Conservation (phyloP, 371 early-diverging fungal species). For the Dinochytrium kinnereticum region DNA sequence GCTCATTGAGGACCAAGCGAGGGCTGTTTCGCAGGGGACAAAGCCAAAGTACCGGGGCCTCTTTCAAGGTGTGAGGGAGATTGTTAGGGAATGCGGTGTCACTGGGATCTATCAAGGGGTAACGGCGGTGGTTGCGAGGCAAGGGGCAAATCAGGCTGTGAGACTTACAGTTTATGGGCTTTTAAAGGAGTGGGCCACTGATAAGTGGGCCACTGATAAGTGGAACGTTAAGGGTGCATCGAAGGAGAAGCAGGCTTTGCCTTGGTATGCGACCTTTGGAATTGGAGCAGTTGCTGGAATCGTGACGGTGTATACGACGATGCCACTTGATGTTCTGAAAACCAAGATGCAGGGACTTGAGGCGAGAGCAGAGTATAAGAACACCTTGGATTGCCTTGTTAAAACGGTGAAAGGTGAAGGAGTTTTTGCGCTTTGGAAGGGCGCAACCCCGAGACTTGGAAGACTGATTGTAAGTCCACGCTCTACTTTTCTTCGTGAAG, state of each 20-base stretch:
- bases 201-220: too few relatives aligned
- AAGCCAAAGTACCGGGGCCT: slow-evolving; percentile 79
- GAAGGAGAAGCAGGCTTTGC: slow-evolving; percentile 11
- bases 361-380: slow-evolving; percentile 70
- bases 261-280: slow-evolving; percentile 13
- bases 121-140: slow-evolving; percentile 87
- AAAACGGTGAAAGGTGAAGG: slow-evolving; percentile 78
- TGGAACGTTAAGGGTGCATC: slow-evolving; percentile 18
- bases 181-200: slow-evolving; percentile 69
- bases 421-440: slow-evolving; percentile 84
- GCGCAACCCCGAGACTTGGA: slow-evolving; percentile 88
- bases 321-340: slow-evolving; percentile 95
- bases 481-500: slow-evolving; percentile 7
- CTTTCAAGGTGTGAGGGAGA: slow-evolving; percentile 72
- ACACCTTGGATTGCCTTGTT: slow-evolving; percentile 74
- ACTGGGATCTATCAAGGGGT: slow-evolving; percentile 88
- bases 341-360: slow-evolving; percentile 89
- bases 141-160: slow-evolving; percentile 92
- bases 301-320: slow-evolving; percentile 89
- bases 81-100: slow-evolving; percentile 79
- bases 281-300: slow-evolving; percentile 75
- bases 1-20: slow-evolving; percentile 63
- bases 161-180: slow-evolving; percentile 83
- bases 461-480: slow-evolving; percentile 75
- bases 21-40: slow-evolving; percentile 47